Percentiles rank a stretch among this genome's conserved stretches.
These are phyloP conservation scores for Alternaria alternata DNA, from an alignment of 2,329 filamentous ascomycete species.

Conservation along the genomic window DNA sequence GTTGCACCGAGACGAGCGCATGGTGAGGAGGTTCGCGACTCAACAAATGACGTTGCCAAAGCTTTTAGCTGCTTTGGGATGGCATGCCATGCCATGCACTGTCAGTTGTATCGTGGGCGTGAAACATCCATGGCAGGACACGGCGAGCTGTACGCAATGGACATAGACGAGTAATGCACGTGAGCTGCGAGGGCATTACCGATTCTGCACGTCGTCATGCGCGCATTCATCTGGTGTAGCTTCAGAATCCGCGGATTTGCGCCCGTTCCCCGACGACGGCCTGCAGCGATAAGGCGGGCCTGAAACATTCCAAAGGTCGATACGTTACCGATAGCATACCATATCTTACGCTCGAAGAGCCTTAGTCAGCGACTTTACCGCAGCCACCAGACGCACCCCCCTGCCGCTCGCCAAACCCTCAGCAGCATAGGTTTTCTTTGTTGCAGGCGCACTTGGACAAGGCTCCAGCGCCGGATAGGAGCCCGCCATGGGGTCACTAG, in stretches of 20 bases:
- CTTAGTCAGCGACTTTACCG: slow-evolving; percentile 20
- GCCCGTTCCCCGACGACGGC: not conserved
- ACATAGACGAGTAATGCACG: not conserved
- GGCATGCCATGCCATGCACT: not conserved
- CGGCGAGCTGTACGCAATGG: not conserved
- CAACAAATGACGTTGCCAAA: slow-evolving; percentile 23
- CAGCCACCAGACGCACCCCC: slow-evolving; percentile 14
- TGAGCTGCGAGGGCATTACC: not conserved
- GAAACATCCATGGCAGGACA: not conserved
- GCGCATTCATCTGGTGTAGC: slow-evolving; percentile 7
- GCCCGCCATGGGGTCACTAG: slow-evolving; percentile 18
- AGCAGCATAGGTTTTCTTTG: slow-evolving; percentile 21
- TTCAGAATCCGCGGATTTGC: not conserved
- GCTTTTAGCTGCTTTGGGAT: slow-evolving; percentile 14
- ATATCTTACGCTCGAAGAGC: not conserved
- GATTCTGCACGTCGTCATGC: slow-evolving; percentile 6
- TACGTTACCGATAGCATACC: slow-evolving; percentile 2
- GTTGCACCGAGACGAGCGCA: slow-evolving; percentile 6
- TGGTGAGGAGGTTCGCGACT: slow-evolving; percentile 4
- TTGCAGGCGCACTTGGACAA: slow-evolving; percentile 21
- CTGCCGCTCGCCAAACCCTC: slow-evolving; percentile 25
- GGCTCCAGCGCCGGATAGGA: slow-evolving; percentile 31
- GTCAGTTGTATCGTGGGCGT: not conserved
- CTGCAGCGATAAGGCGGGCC: not conserved
- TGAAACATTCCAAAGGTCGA: not conserved